Base-by-base conservation (phyloP, 1,284 basidiomycete genomes). In the Heterobasidion irregulare region DNA sequence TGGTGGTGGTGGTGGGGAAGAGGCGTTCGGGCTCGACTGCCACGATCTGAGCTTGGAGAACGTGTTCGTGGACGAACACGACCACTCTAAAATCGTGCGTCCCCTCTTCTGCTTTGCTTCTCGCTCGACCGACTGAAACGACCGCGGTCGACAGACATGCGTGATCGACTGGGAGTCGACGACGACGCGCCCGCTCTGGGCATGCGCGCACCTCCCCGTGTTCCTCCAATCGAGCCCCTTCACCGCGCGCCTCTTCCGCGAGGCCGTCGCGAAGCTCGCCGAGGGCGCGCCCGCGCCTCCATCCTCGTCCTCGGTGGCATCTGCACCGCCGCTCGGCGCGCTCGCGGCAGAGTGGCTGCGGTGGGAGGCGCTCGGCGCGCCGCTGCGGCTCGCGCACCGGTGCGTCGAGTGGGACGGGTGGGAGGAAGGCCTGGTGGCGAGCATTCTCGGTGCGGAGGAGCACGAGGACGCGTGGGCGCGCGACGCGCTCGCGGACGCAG, bases 161-260 rank as follows among this genome's bases (percentile, higher is more conserved):
- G 79, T 92, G 58, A 91, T 92, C 51, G 89, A 92, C 63, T 91
- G 88, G 89, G 88, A 92, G 66, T 88, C 87, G 9, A 90, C 88
- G 15, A 89, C 87, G 8, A 89, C 83, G 5, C 77, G 89, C 16
- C 89, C 88, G 7, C 75, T 92, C 18, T 91, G 92, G 80, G 84
- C 84, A 32, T 85, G 84, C 58, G 86, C 89, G 0, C 87, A 94
- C 61, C 74, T 89, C 2, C 87, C 88, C 0, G 80, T 86, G 0
- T 90, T 91, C 65, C 78, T 92, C 6, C 82, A 86, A 57, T 80
- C 85, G 12, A 83, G 82, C 57, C 82, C 85, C 0, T 89, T 89
- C 72, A 81, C 82, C 6, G 77, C 78, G 6, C 81, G 78, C 62
- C 72, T 89, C 38, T 89, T 87, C 72, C 82, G 82, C 18, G 75